Percentiles rank a stretch among this genome's conserved stretches.
Evolutionary conservation across 495 filamentous ascomycete genomes (phyloP).

Genomic region (Cercophora sp.): DNA sequence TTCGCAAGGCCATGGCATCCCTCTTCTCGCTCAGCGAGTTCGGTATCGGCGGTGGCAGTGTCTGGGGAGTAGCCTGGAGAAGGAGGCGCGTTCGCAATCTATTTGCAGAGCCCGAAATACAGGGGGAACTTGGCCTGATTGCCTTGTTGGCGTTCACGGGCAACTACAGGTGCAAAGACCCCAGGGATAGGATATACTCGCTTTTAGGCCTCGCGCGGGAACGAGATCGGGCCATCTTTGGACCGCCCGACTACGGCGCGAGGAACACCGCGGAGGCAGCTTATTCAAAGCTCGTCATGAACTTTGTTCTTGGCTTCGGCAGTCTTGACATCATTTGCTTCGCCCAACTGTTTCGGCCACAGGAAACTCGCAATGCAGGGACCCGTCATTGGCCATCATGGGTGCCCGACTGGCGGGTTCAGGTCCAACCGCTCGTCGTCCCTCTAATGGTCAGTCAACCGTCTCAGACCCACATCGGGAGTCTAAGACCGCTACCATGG

Average conservation of each 20-base stretch:
- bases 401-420: conserved; percentile 18
- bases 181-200: conserved; percentile 10
- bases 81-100: conserved; percentile 1
- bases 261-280: conserved; percentile 7
- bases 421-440: conserved; percentile 2
- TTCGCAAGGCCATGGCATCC: conserved; percentile 4
- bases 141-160: conserved; percentile 7
- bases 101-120: not conserved
- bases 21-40: too few species aligned
- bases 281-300: conserved; percentile 2
- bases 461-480: not conserved
- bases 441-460: conserved; percentile 8
- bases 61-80: conserved; percentile 5
- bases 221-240: conserved; percentile 1
- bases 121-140: not conserved
- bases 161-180: conserved; percentile 3
- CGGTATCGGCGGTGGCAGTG: not conserved
- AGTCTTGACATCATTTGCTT: conserved; percentile 8
- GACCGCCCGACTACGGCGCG: not conserved
- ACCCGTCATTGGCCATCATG: conserved; percentile 9
- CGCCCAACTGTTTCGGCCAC: not conserved
- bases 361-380: not conserved
- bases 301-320: not conserved
- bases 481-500: conserved; percentile 2
- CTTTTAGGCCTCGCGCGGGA: conserved; percentile 1